These are phyloP conservation scores for Triglochin maritima DNA, from an alignment of 106 monocot species.

Conservation along the genomic window DNA sequence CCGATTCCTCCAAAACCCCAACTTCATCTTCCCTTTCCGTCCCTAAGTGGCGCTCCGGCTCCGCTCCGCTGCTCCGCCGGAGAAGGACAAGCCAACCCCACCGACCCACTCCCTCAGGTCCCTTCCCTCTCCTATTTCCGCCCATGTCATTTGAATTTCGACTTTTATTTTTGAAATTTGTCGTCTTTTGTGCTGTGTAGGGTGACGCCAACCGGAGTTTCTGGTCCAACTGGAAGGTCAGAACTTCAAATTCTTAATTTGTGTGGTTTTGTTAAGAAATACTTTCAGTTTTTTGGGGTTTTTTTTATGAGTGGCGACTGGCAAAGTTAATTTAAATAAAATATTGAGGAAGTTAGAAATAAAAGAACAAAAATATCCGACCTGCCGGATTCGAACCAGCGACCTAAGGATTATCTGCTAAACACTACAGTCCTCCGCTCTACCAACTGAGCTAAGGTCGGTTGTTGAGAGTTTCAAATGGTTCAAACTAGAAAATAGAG, in stretches of 20 bases:
- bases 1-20: too few relatives aligned
- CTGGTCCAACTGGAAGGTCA: slow-evolving; percentile 65
- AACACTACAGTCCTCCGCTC: slow-evolving; percentile 99
- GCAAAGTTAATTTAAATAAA: neutral
- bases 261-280: neutral
- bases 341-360: neutral
- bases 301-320: neutral
- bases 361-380: slow-evolving; percentile 32
- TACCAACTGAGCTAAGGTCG: slow-evolving; percentile 99
- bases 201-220: slow-evolving; percentile 12
- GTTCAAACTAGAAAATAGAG: too few relatives aligned
- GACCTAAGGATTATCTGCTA: slow-evolving; percentile 71
- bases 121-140: neutral
- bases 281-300: neutral
- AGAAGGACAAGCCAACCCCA: slow-evolving; percentile 1
- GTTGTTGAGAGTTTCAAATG: neutral
- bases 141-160: neutral
- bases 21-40: too few relatives aligned
- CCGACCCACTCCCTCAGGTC: slow-evolving; percentile 1
- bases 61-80: slow-evolving; percentile 24
- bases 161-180: neutral
- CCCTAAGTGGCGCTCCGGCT: neutral
- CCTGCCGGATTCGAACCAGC: slow-evolving; percentile 99
- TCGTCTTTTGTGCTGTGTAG: slow-evolving; percentile 6
- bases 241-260: neutral